phyloP scores from a whole-genome alignment of 176 grass and related monocot genomes.

The Paspalum notatum region DNA sequence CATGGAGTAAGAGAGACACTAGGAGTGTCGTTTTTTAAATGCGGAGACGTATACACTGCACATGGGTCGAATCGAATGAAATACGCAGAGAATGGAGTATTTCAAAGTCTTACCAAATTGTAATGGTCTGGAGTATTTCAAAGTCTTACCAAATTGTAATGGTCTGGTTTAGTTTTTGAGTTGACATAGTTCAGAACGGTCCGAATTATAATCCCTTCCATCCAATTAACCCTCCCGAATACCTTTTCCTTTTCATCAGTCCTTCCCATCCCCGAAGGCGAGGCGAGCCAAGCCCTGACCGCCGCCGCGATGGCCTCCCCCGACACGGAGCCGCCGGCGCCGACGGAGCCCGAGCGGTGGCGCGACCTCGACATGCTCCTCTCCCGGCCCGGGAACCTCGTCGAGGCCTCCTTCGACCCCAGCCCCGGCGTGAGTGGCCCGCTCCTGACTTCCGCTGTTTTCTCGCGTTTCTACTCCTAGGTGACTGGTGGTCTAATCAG shows the following conservation, averaged over 20 bases:
- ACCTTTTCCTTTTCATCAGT: neutral
- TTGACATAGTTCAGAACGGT: no score
- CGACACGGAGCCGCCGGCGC: slow-evolving; percentile 31
- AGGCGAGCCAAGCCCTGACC: neutral
- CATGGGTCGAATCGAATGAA: no score
- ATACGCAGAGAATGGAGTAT: no score
- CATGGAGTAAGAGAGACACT: no score
- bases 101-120: no score
- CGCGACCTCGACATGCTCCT: slow-evolving; percentile 88
- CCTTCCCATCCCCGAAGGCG: slow-evolving; percentile 6
- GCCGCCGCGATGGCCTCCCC: slow-evolving; percentile 40
- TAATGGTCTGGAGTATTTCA: no score
- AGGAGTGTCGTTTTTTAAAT: no score
- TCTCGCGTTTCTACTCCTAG: slow-evolving; percentile 2
- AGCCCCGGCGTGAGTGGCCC: slow-evolving; percentile 63
- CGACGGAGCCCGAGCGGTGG: slow-evolving; percentile 69
- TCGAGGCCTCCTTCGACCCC: slow-evolving; percentile 61
- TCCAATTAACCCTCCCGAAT: no score
- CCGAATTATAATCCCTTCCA: no score
- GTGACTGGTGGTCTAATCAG: neutral
- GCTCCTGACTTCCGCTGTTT: neutral
- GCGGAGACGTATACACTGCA: no score
- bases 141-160: no score
- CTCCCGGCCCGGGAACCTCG: slow-evolving; percentile 78
- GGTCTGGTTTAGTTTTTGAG: no score